A percentile compares a stretch with the other conserved stretches of the same genome.
Evolutionary conservation across 345 rosid genomes (phyloP).

Genomic region (Streptanthus diversifolius): DNA sequence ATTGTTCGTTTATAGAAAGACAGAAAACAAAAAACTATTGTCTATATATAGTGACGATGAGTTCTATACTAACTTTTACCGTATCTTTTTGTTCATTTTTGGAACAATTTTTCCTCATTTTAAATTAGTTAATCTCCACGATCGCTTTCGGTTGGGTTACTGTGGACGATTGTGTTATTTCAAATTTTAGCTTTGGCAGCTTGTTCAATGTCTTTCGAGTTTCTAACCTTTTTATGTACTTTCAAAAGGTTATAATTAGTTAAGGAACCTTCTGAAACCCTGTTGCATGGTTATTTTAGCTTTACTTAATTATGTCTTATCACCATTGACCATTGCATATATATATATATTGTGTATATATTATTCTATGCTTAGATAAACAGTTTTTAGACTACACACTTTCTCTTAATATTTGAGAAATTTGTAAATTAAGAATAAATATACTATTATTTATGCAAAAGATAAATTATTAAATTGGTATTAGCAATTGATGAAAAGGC

Average conservation of each 20-base stretch:
- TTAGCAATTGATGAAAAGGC: neutral
- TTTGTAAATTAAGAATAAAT: too few relatives aligned
- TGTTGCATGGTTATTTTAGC: neutral
- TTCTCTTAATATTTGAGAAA: neutral
- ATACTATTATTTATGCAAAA: neutral
- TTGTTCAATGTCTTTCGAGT: neutral
- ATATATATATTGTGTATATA: neutral
- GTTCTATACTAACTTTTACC: too few relatives aligned
- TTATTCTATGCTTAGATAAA: neutral
- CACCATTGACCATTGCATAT: too few relatives aligned
- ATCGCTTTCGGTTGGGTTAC: constrained; percentile 7
- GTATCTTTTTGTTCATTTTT: too few relatives aligned
- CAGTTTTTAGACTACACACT: neutral
- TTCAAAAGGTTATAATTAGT: neutral
- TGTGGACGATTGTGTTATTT: too few relatives aligned
- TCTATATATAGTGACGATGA: too few relatives aligned
- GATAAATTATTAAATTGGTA: neutral
- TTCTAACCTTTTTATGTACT: too few relatives aligned
- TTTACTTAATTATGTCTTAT: too few relatives aligned
- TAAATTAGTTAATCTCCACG: neutral
- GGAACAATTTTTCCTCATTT: too few relatives aligned
- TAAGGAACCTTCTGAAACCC: neutral
- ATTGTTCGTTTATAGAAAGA: too few relatives aligned
- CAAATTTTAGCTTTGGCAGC: neutral
- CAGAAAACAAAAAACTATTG: too few relatives aligned